A percentile compares a stretch with the other conserved stretches of the same genome.
Conservation (phyloP, 2,329 filamentous ascomycete species). For the Fonsecaea pedrosoi region DNA sequence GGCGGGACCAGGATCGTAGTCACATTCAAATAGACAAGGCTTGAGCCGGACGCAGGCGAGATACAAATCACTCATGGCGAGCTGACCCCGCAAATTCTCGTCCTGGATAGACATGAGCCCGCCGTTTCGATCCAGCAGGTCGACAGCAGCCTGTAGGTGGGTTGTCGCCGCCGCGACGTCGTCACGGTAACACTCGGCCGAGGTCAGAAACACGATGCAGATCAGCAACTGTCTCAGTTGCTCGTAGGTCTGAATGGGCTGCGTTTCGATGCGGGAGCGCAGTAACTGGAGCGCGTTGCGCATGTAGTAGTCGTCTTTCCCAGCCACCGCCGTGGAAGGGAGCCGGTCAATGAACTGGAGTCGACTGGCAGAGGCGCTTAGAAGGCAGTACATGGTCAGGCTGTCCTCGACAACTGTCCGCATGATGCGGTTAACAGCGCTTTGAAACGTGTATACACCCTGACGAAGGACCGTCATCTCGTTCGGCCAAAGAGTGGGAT, state of each 20-base stretch:
- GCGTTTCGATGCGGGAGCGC: slow-evolving; percentile 9
- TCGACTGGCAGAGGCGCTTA: slow-evolving; percentile 12
- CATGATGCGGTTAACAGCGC: slow-evolving; percentile 12
- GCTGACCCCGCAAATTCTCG: slow-evolving; percentile 20
- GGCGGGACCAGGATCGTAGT: slow-evolving; percentile 18
- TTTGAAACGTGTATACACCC: slow-evolving; percentile 16
- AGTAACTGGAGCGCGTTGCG: slow-evolving; percentile 12
- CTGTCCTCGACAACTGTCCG: slow-evolving; percentile 11
- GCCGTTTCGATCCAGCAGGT: slow-evolving; percentile 8
- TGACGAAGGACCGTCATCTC: slow-evolving; percentile 20
- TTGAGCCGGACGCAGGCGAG: slow-evolving; percentile 22
- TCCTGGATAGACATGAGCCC: slow-evolving; percentile 9
- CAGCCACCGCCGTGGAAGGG: neutral
- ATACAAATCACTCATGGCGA: slow-evolving; percentile 24
- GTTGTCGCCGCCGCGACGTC: slow-evolving; percentile 16
- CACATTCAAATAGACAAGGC: slow-evolving; percentile 6
- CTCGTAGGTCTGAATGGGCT: neutral
- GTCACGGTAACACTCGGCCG: slow-evolving; percentile 26
- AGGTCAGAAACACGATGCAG: slow-evolving; percentile 22
- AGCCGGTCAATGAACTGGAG: slow-evolving; percentile 20
- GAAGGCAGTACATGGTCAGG: slow-evolving; percentile 23
- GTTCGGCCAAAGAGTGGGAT: slow-evolving; percentile 26
- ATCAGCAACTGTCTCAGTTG: slow-evolving; percentile 13
- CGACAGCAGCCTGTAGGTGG: slow-evolving; percentile 23
- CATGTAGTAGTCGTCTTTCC: slow-evolving; percentile 22